These are phyloP conservation scores for Pestalotiopsis sp. DNA, from an alignment of 2,329 filamentous ascomycete species.

Conservation along the genomic window DNA sequence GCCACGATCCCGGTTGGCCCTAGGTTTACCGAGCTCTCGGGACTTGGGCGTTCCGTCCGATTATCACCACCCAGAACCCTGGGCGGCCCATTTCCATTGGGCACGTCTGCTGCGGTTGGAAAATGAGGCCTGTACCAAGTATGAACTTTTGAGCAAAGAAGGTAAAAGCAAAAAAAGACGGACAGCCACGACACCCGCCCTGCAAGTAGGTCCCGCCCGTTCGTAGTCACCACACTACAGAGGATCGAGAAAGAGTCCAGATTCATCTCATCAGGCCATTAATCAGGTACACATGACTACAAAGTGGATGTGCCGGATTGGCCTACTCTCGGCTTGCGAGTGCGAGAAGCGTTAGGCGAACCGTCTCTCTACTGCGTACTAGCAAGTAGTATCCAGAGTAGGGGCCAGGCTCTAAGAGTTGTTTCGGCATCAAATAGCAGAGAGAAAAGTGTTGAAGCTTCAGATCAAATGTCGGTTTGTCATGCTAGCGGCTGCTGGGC, in stretches of 20 bases:
- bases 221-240: not conserved
- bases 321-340: not conserved
- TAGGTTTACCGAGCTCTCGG: conserved; percentile 10
- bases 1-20: conserved; percentile 3
- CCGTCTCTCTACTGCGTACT: not conserved
- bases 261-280: not conserved
- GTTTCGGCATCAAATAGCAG: not conserved
- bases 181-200: not conserved
- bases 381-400: not conserved
- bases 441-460: not conserved
- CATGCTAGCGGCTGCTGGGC: not conserved
- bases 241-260: not conserved
- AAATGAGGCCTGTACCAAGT: no score
- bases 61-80: not conserved
- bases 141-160: not conserved
- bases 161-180: not conserved
- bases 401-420: not conserved
- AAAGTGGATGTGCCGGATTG: not conserved
- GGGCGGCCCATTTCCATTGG: not conserved
- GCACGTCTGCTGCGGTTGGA: not conserved
- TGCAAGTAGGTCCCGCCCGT: not conserved
- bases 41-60: conserved; percentile 10
- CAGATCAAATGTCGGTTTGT: not conserved
- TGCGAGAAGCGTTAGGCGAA: not conserved
- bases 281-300: not conserved